Percentiles rank a stretch among this genome's conserved stretches.
These are phyloP conservation scores for Epichloe coenophiala DNA, from an alignment of 2,329 filamentous ascomycete species.

Conservation along the genomic window DNA sequence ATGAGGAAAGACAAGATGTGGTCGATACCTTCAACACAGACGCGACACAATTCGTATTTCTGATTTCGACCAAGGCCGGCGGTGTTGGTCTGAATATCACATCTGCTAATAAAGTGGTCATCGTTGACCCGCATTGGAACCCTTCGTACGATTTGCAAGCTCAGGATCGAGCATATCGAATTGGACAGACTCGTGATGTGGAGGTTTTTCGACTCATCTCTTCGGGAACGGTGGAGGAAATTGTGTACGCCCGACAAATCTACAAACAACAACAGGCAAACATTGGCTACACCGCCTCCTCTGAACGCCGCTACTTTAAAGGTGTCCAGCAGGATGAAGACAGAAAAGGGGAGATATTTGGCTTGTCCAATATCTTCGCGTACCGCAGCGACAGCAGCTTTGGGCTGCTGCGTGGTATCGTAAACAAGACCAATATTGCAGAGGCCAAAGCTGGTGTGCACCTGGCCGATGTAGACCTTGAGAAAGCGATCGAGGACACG, in stretches of 20 bases:
- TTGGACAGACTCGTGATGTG: slow-evolving; percentile 83
- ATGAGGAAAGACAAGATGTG: slow-evolving; percentile 66
- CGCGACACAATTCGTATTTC: slow-evolving; percentile 77
- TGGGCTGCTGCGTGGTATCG: slow-evolving; percentile 79
- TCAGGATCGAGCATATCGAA: slow-evolving; percentile 90
- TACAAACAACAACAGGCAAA: slow-evolving; percentile 99
- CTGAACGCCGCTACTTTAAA: slow-evolving; percentile 87
- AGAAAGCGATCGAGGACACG: slow-evolving; percentile 42
- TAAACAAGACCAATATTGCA: slow-evolving; percentile 96
- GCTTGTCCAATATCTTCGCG: slow-evolving; percentile 71
- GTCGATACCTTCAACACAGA: slow-evolving; percentile 91
- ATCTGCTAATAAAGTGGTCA: slow-evolving; percentile 93
- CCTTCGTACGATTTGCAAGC: slow-evolving; percentile 89
- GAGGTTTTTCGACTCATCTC: slow-evolving; percentile 90
- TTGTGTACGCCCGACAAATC: slow-evolving; percentile 91
- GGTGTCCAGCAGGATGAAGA: slow-evolving; percentile 75
- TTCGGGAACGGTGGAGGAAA: slow-evolving; percentile 88
- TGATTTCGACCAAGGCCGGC: slow-evolving; percentile 88
- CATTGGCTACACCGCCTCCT: slow-evolving; percentile 87
- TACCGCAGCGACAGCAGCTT: slow-evolving; percentile 66
- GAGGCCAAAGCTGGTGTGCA: slow-evolving; percentile 78
- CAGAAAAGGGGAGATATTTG: slow-evolving; percentile 89
- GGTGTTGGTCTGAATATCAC: slow-evolving; percentile 94
- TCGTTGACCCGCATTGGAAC: slow-evolving; percentile 97
- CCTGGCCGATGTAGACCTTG: slow-evolving; percentile 63